phyloP scores from a whole-genome alignment of 371 early-diverging fungal species.

The Rhizopus delemar region DNA sequence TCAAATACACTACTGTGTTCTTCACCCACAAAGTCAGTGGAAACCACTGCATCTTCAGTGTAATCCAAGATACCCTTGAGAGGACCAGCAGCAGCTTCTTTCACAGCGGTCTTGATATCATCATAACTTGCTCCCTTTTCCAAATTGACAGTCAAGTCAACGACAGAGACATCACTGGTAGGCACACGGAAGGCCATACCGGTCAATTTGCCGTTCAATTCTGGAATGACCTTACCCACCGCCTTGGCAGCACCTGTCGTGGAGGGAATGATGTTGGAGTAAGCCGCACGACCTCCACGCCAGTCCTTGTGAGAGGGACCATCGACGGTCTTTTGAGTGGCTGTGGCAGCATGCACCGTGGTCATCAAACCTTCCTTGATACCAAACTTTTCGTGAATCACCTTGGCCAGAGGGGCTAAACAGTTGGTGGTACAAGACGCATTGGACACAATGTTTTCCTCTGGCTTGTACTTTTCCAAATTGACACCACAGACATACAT shows the following conservation, averaged over 20 bases:
- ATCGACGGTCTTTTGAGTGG: slow-evolving; percentile 99
- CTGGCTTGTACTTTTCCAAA: slow-evolving; percentile 84
- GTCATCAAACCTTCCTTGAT: slow-evolving; percentile 92
- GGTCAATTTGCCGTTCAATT: slow-evolving; percentile 95
- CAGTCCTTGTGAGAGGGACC: slow-evolving; percentile 97
- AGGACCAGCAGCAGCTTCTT: slow-evolving; percentile 76
- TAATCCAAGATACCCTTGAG: slow-evolving; percentile 95
- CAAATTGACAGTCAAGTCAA: slow-evolving; percentile 95
- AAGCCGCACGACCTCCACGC: slow-evolving; percentile 96
- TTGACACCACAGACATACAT: slow-evolving; percentile 96
- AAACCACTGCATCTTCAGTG: slow-evolving; percentile 98
- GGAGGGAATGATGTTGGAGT: slow-evolving; percentile 98
- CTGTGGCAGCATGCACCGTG: slow-evolving; percentile 98
- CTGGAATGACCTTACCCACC: slow-evolving; percentile 94
- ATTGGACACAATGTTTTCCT: slow-evolving; percentile 91
- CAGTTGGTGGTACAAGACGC: slow-evolving; percentile 99
- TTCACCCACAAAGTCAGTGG: slow-evolving; percentile 95
- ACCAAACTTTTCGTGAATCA: slow-evolving; percentile 93
- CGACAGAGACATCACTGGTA: slow-evolving; percentile 97
- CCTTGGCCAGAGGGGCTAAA: slow-evolving; percentile 98
- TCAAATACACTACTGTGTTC: slow-evolving; percentile 94
- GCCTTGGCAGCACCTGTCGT: slow-evolving; percentile 98
- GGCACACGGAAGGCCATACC: slow-evolving; percentile 99
- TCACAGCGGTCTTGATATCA: slow-evolving; percentile 84
- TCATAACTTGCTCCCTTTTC: slow-evolving; percentile 87